Evolutionary conservation across 495 filamentous ascomycete species (phyloP).

Genomic region (Lindgomyces ingoldianus): DNA sequence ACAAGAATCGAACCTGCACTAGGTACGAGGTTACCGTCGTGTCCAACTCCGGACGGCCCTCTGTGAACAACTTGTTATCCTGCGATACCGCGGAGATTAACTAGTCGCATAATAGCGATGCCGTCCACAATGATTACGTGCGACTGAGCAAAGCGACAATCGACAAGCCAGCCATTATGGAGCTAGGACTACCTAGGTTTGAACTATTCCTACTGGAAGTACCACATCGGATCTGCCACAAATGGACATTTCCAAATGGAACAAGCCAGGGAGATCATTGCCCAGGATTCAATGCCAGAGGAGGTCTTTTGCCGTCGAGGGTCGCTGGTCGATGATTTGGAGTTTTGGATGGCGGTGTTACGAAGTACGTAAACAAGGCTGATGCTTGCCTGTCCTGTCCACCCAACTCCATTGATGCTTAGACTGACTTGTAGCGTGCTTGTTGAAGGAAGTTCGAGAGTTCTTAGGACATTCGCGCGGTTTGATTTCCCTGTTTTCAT

Average conservation of each 20-base stretch:
- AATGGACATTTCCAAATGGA: slow-evolving; percentile 10
- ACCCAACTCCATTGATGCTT: slow-evolving; percentile 21
- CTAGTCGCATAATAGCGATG: slow-evolving; percentile 12
- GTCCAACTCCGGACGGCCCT: slow-evolving; percentile 15
- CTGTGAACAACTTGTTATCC: slow-evolving; percentile 3
- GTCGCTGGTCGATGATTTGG: background rate
- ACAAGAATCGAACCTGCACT: background rate
- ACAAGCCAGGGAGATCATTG: background rate
- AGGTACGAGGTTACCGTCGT: background rate
- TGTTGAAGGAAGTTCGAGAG: slow-evolving; percentile 10
- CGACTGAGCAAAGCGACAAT: slow-evolving; percentile 1
- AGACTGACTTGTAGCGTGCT: slow-evolving; percentile 35
- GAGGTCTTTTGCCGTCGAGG: background rate
- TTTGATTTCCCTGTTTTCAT: slow-evolving; percentile 24
- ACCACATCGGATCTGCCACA: slow-evolving; percentile 9
- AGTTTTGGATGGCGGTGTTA: slow-evolving; percentile 13
- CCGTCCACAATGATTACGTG: slow-evolving; percentile 7
- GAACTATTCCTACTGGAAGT: too few species aligned
- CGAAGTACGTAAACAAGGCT: slow-evolving; percentile 35
- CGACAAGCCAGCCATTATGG: background rate
- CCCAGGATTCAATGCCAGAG: background rate
- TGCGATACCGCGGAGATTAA: background rate
- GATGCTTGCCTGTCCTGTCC: slow-evolving; percentile 23
- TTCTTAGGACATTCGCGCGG: background rate
- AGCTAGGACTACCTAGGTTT: background rate